Evolutionary conservation across 2,329 filamentous ascomycete species (phyloP), one percentile per base, ranked within the genome.

Genomic region (Hypoxylon sp.): DNA sequence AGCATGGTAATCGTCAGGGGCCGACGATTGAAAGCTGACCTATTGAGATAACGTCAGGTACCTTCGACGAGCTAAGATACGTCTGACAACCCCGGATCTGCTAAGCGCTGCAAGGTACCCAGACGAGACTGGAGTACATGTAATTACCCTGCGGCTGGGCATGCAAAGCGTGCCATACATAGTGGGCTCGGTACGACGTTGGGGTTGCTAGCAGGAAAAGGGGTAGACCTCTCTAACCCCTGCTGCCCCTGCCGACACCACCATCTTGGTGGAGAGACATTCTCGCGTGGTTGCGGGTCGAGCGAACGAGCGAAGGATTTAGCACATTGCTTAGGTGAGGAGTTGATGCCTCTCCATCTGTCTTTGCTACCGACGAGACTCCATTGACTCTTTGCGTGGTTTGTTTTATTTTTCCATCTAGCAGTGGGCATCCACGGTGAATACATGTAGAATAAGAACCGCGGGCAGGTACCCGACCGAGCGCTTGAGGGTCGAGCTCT

Each of bases 241-340:
- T 61, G 59, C 24, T n/a, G n/a, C n/a, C n/a, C n/a, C n/a, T n/a
- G n/a, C 55, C 52, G 51, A 62, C 46, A 57, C 62, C 26, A 65
- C 58, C 59, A 59, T 32, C 30, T n/a, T 46, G 51, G 55, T 61
- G 58, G 65, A 68, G 59, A 60, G 57, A 65, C 59, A 58, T 55
- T 50, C 58, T 66, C 66, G 66, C 66, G 63, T 68, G 66, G 66
- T 66, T 66, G 49, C 55, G 66, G 66, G 64, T 68, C 66, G 33
- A 61, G 52, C 32, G 44, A 61, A 60, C 63, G 28, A 61, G 46
- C 40, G 44, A 61, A 64, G 61, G 61, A 64, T 64, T 52, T 52
- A 42, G 24, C 22, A 24, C 28, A 11, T 9, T 52, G 54, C 36
- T 49, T 26, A 40, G 42, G 22, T 49, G n/a, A 28, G 38, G 50